phyloP scores from a whole-genome alignment of 2,329 filamentous ascomycete genomes.

The Colletotrichum theobromicola region DNA sequence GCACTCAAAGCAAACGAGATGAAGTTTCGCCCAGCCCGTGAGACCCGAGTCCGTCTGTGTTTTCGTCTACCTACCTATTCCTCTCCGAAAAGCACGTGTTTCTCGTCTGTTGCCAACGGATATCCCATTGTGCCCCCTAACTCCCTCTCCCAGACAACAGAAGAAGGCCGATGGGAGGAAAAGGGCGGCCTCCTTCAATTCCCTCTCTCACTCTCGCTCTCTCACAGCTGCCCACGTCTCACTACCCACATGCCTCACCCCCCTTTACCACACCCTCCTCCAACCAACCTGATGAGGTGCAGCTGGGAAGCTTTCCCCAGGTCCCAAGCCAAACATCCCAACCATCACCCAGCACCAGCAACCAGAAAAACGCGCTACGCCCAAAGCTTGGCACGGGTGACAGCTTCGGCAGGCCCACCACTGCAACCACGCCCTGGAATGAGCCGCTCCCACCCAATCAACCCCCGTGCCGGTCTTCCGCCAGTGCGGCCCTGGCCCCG shows the following conservation, averaged over 20 bases:
- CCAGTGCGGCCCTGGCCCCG: neutral
- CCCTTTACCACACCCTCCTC: neutral
- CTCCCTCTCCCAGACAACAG: neutral
- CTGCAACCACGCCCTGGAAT: neutral
- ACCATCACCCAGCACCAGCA: neutral
- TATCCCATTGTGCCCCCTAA: neutral
- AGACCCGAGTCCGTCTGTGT: neutral
- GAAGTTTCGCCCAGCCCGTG: neutral
- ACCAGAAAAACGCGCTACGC: neutral
- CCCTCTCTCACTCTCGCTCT: neutral
- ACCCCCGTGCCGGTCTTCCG: slow-evolving; percentile 13
- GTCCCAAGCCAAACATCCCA: neutral
- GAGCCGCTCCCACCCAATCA: slow-evolving; percentile 2
- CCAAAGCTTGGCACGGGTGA: slow-evolving; percentile 19
- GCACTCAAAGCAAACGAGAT: neutral
- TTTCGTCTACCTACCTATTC: neutral
- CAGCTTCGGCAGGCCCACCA: neutral
- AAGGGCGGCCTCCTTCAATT: neutral
- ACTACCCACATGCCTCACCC: neutral
- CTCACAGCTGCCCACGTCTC: neutral
- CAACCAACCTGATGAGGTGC: neutral
- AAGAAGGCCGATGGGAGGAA: neutral
- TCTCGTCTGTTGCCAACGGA: neutral
- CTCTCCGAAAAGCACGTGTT: neutral
- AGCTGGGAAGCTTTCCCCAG: slow-evolving; percentile 6